Evolutionary conservation across 768 basidiomycete species (phyloP).

Genomic region (Mycena latifolia): DNA sequence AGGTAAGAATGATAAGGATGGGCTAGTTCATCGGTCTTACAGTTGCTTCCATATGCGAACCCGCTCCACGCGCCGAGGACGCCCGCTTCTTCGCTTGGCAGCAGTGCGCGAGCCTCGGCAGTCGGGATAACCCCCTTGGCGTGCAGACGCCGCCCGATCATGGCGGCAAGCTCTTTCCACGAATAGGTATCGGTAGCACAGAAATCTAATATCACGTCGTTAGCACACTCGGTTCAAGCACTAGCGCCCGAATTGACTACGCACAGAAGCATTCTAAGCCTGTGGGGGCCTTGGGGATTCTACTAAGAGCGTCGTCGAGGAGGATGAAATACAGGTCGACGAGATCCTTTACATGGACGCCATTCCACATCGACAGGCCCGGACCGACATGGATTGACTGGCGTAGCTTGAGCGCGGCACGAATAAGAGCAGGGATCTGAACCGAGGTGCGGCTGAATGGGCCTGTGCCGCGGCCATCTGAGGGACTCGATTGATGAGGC

Average conservation of each 20-base stretch:
- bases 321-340: constrained; percentile 42
- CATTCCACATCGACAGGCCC: constrained; percentile 35
- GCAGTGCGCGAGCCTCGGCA: constrained; percentile 21
- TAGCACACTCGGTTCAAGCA: background rate
- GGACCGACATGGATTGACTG: constrained; percentile 33
- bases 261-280: constrained; percentile 35
- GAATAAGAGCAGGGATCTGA: constrained; percentile 36
- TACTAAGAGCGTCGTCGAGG: constrained; percentile 43
- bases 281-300: constrained; percentile 25
- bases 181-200: constrained; percentile 34
- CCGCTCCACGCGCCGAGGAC: constrained; percentile 34
- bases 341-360: constrained; percentile 34
- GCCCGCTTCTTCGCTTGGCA: constrained; percentile 21
- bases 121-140: constrained; percentile 31
- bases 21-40: constrained; percentile 10
- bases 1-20: background rate
- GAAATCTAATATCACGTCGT: constrained; percentile 10
- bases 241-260: background rate
- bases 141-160: constrained; percentile 27
- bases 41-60: constrained; percentile 37
- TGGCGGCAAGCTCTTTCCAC: constrained; percentile 30
- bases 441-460: constrained; percentile 37
- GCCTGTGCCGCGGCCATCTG: constrained; percentile 36
- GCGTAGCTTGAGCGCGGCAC: constrained; percentile 28
- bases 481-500: background rate